Evolutionary conservation across 331 rosid genomes (phyloP).

Genomic region (Acacia pycnantha): DNA sequence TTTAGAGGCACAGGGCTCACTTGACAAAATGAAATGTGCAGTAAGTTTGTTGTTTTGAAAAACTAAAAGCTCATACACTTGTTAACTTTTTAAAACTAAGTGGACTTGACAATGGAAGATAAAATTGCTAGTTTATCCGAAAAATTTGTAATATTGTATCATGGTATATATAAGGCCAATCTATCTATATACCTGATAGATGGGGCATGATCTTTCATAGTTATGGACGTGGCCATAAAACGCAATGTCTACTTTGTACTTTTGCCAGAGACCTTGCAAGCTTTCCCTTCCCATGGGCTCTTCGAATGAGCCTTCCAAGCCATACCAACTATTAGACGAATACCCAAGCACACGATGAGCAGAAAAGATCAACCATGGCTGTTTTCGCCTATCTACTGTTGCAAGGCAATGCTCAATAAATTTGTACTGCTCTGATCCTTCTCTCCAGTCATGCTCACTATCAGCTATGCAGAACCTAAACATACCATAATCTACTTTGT

Average conservation of each 20-base stretch:
- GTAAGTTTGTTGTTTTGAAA: neutral
- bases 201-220: conserved; percentile 78
- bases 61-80: neutral
- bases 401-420: conserved; percentile 78
- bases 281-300: conserved; percentile 86
- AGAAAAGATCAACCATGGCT: conserved; percentile 84
- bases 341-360: conserved; percentile 78
- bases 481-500: conserved; percentile 77
- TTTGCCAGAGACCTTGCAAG: conserved; percentile 76
- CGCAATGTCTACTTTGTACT: conserved; percentile 75
- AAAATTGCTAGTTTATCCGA: neutral
- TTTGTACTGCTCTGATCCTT: conserved; percentile 70
- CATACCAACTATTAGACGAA: conserved; percentile 47
- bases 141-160: no score
- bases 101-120: neutral
- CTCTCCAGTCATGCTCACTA: conserved; percentile 88
- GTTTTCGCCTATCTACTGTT: conserved; percentile 65
- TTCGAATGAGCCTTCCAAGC: conserved; percentile 55
- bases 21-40: neutral
- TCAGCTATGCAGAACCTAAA: conserved; percentile 80
- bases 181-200: conserved; percentile 56
- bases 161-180: neutral
- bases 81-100: neutral
- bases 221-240: conserved; percentile 74
- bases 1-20: neutral